These are phyloP conservation scores for Sporormia fimetaria DNA, from an alignment of 495 filamentous ascomycete genomes.

Conservation along the genomic window DNA sequence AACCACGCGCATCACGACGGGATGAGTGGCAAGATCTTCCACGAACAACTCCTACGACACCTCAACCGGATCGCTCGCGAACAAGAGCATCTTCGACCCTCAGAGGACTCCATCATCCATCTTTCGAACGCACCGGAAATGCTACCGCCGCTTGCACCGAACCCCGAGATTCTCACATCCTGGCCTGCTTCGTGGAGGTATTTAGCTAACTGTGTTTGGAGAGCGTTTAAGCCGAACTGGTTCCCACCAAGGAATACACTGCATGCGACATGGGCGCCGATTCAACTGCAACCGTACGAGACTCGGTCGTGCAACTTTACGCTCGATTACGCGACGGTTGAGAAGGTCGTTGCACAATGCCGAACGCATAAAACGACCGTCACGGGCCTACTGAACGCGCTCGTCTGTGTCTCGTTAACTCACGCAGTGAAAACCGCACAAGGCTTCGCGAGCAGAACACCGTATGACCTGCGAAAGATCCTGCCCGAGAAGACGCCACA, in stretches of 20 bases:
- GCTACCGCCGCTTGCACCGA: too few species aligned
- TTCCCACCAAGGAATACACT: neutral
- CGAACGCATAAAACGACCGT: conserved; percentile 10
- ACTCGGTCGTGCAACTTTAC: conserved; percentile 10
- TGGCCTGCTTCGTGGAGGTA: conserved; percentile 8
- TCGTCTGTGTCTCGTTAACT: conserved; percentile 8
- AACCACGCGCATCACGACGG: conserved; percentile 19
- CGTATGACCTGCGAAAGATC: conserved; percentile 16
- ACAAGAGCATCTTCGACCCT: neutral
- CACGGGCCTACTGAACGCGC: conserved; percentile 7
- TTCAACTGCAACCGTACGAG: conserved; percentile 7
- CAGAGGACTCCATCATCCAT: conserved; percentile 3
- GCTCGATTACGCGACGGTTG: neutral
- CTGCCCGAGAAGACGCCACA: conserved; percentile 1
- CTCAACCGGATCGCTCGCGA: conserved; percentile 2
- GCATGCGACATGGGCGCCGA: conserved; percentile 15
- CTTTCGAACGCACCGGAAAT: conserved; percentile 4
- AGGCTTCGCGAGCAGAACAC: conserved; percentile 12
- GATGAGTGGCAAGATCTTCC: conserved; percentile 13
- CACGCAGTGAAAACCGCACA: neutral
- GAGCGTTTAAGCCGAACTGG: conserved; percentile 6
- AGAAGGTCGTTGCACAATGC: conserved; percentile 6
- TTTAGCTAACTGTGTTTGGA: conserved; percentile 4
- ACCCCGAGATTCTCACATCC: conserved; percentile 8
- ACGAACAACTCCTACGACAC: conserved; percentile 5